Percentiles rank a stretch among this genome's conserved stretches.
phyloP scores from a whole-genome alignment of 306 rosid genomes.

The Purshia tridentata region DNA sequence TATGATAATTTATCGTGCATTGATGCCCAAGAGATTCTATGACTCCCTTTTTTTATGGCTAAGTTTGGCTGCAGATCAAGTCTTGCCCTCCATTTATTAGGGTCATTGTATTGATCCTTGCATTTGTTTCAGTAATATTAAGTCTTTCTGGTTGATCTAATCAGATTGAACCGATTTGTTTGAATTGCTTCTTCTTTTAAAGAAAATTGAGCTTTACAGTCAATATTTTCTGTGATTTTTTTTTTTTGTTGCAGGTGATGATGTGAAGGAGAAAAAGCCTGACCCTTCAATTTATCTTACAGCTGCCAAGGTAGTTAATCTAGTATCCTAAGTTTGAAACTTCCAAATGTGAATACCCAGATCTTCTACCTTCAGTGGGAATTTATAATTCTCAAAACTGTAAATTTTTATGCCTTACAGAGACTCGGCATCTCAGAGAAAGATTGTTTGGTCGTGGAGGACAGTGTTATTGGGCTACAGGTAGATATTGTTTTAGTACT shows the following conservation, averaged over 20 bases:
- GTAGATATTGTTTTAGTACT: slow-evolving; percentile 35
- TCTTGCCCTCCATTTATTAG: slow-evolving; percentile 7
- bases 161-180: not conserved
- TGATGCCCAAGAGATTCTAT: not conserved
- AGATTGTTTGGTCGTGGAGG: slow-evolving; percentile 84
- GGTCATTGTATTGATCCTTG: slow-evolving; percentile 3
- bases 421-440: slow-evolving; percentile 57
- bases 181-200: not conserved
- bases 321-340: not conserved
- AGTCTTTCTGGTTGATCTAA: not conserved
- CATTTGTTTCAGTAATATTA: not conserved
- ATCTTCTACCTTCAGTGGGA: not conserved
- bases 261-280: slow-evolving; percentile 94
- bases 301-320: slow-evolving; percentile 62
- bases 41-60: not conserved
- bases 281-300: slow-evolving; percentile 84
- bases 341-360: not conserved
- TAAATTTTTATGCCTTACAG: slow-evolving; percentile 47
- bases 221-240: slow-evolving; percentile 2
- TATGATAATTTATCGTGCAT: slow-evolving; percentile 1
- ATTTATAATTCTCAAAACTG: not conserved
- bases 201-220: not conserved
- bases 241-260: slow-evolving; percentile 68
- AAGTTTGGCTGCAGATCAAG: not conserved
- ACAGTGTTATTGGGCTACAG: slow-evolving; percentile 90